Percentiles rank a stretch among this genome's conserved stretches.
These are phyloP conservation scores for Cryptococcus maquisensis DNA, from an alignment of 1,284 basidiomycete genomes.

Conservation along the genomic window DNA sequence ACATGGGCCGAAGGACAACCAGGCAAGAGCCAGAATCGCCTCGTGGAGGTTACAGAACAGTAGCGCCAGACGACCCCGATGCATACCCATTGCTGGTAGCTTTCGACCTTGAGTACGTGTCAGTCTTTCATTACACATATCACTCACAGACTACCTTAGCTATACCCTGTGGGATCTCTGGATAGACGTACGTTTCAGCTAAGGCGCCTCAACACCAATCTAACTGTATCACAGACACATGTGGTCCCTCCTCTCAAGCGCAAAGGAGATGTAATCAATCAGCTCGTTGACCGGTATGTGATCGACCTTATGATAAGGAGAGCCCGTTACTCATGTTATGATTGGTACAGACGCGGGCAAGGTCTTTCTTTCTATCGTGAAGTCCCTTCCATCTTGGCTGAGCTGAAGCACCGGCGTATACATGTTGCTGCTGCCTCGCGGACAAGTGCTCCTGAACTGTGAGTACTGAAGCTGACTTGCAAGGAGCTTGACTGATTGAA, in stretches of 20 bases:
- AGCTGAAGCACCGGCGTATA: slow-evolving; percentile 56
- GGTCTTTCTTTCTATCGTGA: slow-evolving; percentile 67
- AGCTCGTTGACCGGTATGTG: slow-evolving; percentile 59
- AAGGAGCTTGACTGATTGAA: slow-evolving; percentile 1
- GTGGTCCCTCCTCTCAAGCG: slow-evolving; percentile 60
- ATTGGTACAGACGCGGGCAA: slow-evolving; percentile 54
- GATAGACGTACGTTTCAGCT: slow-evolving; percentile 58
- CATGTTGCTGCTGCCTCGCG: slow-evolving; percentile 71
- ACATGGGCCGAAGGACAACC: slow-evolving; percentile 16
- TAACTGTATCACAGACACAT: slow-evolving; percentile 26
- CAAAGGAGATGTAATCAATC: slow-evolving; percentile 57
- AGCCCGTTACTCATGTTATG: background rate
- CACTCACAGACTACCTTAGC: slow-evolving; percentile 45
- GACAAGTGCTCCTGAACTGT: slow-evolving; percentile 67
- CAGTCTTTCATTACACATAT: too few relatives aligned
- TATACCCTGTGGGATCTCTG: slow-evolving; percentile 81
- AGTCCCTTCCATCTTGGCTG: slow-evolving; percentile 69
- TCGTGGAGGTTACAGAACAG: slow-evolving; percentile 14
- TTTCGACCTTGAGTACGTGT: slow-evolving; percentile 74
- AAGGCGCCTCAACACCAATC: background rate
- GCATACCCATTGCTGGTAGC: slow-evolving; percentile 66
- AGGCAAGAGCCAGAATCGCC: slow-evolving; percentile 10
- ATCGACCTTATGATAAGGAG: background rate
- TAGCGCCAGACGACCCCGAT: slow-evolving; percentile 31
- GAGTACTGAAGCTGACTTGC: slow-evolving; percentile 34